phyloP scores from a whole-genome alignment of 495 filamentous ascomycete species.

The Opeltia flavorubescens region DNA sequence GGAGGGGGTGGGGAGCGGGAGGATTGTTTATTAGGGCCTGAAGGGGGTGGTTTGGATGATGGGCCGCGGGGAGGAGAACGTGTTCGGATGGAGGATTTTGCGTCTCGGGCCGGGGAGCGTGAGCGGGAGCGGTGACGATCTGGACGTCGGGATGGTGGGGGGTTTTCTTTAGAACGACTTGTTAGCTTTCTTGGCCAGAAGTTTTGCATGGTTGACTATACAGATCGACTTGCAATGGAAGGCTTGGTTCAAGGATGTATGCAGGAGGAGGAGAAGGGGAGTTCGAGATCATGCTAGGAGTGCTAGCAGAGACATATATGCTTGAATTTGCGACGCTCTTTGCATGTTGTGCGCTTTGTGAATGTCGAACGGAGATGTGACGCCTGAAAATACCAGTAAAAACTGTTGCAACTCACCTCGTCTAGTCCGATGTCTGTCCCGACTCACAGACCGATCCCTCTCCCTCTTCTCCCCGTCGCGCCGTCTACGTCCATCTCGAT shows the following conservation, averaged over 20 bases:
- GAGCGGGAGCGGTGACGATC: conserved; percentile 30
- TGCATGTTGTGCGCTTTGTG: no score
- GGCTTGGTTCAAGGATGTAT: conserved; percentile 16
- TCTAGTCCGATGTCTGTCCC: conserved; percentile 30
- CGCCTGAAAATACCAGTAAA: background rate
- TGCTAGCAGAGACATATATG: background rate
- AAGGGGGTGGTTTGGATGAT: conserved; percentile 20
- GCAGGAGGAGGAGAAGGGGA: conserved; percentile 9
- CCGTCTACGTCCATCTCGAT: conserved; percentile 29
- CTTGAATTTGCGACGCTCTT: no score
- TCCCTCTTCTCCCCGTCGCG: conserved; percentile 20
- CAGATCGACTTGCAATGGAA: background rate
- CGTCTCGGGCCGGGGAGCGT: conserved; percentile 24
- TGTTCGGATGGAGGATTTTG: conserved; percentile 19
- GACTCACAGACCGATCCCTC: conserved; percentile 32
- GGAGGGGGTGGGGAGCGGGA: conserved; percentile 11
- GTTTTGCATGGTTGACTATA: background rate
- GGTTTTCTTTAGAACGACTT: conserved; percentile 6
- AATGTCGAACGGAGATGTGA: no score
- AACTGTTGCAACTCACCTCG: conserved; percentile 21
- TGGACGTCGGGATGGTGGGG: conserved; percentile 4
- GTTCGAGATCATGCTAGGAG: background rate
- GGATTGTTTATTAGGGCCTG: conserved; percentile 19
- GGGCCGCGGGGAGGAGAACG: conserved; percentile 23
- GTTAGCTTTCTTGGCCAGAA: conserved; percentile 4